Conservation (phyloP, 2,329 filamentous ascomycete genomes). For the Calonectria crousiana region DNA sequence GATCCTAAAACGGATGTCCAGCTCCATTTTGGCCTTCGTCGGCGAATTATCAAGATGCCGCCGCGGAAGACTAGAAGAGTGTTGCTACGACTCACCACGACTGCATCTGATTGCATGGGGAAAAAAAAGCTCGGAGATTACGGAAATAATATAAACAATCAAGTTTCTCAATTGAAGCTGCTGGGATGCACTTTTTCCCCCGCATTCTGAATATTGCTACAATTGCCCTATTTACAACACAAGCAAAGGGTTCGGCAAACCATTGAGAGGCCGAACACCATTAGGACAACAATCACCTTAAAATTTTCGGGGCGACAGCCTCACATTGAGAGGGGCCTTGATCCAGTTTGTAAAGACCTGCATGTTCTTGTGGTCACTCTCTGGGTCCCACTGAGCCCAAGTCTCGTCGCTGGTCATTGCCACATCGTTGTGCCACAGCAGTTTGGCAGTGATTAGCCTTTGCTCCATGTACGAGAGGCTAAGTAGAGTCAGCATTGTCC, state of each 20-base stretch:
- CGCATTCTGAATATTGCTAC: not conserved
- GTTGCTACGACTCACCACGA: not conserved
- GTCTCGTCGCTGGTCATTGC: slow-evolving; percentile 27
- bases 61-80: not conserved
- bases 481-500: slow-evolving; percentile 25
- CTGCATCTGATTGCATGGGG: not conserved
- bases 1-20: not conserved
- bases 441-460: slow-evolving; percentile 59
- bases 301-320: slow-evolving; percentile 16
- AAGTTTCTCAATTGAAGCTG: not conserved
- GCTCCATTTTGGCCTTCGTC: not conserved
- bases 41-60: not conserved
- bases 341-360: slow-evolving; percentile 47
- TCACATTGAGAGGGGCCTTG: slow-evolving; percentile 41
- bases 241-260: not conserved
- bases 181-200: not conserved
- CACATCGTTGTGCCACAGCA: slow-evolving; percentile 64
- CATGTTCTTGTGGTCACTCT: slow-evolving; percentile 35
- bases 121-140: not conserved
- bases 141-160: not conserved
- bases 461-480: slow-evolving; percentile 66
- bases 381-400: slow-evolving; percentile 43
- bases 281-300: not conserved
- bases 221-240: not conserved
- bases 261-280: not conserved